Evolutionary conservation across 768 basidiomycete species (phyloP), one percentile per base, ranked within the genome.

Genomic region (Crepidotus variabilis): DNA sequence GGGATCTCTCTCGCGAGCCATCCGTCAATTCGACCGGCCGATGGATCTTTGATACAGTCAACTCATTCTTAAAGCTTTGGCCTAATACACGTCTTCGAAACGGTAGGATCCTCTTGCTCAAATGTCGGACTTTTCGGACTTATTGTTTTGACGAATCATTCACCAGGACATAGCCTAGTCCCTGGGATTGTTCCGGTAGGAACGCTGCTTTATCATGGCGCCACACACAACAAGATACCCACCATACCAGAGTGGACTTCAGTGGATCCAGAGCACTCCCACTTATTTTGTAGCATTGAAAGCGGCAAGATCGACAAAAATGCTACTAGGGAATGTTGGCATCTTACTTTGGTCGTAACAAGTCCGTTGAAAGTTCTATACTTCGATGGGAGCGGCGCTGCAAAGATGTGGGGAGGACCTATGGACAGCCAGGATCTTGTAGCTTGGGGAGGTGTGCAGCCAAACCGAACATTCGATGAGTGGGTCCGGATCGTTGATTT

Each of bases 341-440:
- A 74, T 22, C 64, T 78, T 13, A 78, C 76, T 5, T 56, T 76
- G 6, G 70, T 71, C 13, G 56, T 70, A 3, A 67, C 69, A 2
- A 70, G 77, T 1, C 64, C 78, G 0, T 62, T 83, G 23, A 78
- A 75, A 39, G 63, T 82, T 2, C 54, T 82, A 5, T 81, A 82
- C 58, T 82, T 83, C 43, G 82, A 84, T 51, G 81, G 82, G 0
- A 77, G 66, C 45, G 79, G 80, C 52, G 80, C 76, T 0, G 74
- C 71, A 1, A 81, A 79, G 54, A 66, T 78, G 65, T 20, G 50
- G 14, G 63, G 62, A 1, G 80, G 80, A 0, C 50, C 75, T 4
- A 57, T 82, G 70, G 77, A 82, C 50, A 72, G 66, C 7, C 80
- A 82, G 55, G 81, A 82, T 54, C 62, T 81, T 13, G 14, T 82